These are phyloP conservation scores for Colletotrichum musae DNA, from an alignment of 2,329 filamentous ascomycete species.

Conservation along the genomic window DNA sequence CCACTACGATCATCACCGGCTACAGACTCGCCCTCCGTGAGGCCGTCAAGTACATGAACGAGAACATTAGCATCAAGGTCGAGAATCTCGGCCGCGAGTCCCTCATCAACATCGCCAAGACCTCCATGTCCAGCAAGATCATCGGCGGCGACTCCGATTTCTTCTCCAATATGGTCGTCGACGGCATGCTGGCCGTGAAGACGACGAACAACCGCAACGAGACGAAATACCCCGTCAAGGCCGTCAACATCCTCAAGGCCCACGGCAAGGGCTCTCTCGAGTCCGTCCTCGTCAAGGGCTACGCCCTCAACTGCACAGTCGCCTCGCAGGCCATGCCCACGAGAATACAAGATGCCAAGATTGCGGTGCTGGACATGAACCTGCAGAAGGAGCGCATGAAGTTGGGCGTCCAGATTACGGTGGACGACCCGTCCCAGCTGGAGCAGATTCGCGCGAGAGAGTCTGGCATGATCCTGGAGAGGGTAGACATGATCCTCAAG, in stretches of 20 bases:
- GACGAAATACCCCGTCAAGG: constrained; percentile 97
- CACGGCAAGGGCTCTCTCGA: constrained; percentile 94
- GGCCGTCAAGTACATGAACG: constrained; percentile 98
- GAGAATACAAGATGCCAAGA: constrained; percentile 92
- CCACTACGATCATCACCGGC: constrained; percentile 98
- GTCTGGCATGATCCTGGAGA: constrained; percentile 91
- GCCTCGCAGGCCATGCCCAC: constrained; percentile 99
- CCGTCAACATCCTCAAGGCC: constrained; percentile 98
- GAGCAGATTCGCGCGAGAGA: constrained; percentile 97
- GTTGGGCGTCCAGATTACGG: constrained; percentile 96
- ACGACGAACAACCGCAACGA: constrained; percentile 91
- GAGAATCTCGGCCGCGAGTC: constrained; percentile 92
- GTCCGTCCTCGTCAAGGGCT: constrained; percentile 93
- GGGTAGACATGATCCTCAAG: constrained; percentile 98
- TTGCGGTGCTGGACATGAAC: constrained; percentile 97
- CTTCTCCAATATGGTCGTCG: constrained; percentile 97
- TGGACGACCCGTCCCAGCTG: constrained; percentile 96
- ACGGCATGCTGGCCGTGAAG: constrained; percentile 96
- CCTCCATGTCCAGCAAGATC: constrained; percentile 99
- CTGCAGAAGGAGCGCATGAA: constrained; percentile 99
- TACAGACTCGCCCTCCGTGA: constrained; percentile 96
- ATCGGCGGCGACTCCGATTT: constrained; percentile 97
- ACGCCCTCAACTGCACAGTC: constrained; percentile 98
- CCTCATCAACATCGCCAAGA: constrained; percentile 95
- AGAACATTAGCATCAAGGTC: constrained; percentile 97